Evolutionary conservation across 768 basidiomycete genomes (phyloP).

Genomic region (Punctularia strigosozonata): DNA sequence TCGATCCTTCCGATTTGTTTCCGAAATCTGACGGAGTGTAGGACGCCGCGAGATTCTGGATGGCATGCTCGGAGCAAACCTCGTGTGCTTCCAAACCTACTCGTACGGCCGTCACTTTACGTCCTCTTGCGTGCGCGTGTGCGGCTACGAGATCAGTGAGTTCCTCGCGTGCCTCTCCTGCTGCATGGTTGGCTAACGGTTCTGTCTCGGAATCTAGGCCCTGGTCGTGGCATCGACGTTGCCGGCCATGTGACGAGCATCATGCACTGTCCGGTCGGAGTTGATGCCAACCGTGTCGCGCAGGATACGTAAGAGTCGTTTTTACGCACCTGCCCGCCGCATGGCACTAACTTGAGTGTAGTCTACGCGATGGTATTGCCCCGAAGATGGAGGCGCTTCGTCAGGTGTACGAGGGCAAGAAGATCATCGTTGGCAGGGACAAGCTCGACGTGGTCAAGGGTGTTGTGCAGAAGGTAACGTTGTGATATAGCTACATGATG

Average conservation of each 20-base stretch:
- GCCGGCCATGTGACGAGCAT: constrained; percentile 77
- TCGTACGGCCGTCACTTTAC: constrained; percentile 93
- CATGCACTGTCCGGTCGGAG: constrained; percentile 88
- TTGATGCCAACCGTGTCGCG: constrained; percentile 85
- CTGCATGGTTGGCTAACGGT: background rate
- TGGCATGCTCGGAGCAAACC: constrained; percentile 95
- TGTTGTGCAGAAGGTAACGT: constrained; percentile 77
- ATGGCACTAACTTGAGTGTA: too few relatives aligned
- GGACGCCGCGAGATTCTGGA: constrained; percentile 89
- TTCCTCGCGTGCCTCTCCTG: constrained; percentile 4
- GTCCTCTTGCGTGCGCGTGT: constrained; percentile 90
- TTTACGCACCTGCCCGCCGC: too few relatives aligned
- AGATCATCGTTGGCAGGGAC: constrained; percentile 95
- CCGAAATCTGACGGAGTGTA: constrained; percentile 12
- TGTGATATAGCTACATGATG: background rate
- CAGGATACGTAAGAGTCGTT: constrained; percentile 52
- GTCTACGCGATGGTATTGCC: constrained; percentile 65
- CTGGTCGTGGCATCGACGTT: constrained; percentile 68
- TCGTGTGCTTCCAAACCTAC: constrained; percentile 96
- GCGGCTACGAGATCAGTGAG: constrained; percentile 78
- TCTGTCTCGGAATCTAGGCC: background rate
- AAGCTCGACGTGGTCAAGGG: constrained; percentile 99
- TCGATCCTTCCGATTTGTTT: background rate
- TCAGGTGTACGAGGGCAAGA: constrained; percentile 86
- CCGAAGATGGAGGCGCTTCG: constrained; percentile 86